These are phyloP conservation scores for Plasmodium knowlesi DNA, from an alignment of 169 alveolate species.

Conservation along the genomic window DNA sequence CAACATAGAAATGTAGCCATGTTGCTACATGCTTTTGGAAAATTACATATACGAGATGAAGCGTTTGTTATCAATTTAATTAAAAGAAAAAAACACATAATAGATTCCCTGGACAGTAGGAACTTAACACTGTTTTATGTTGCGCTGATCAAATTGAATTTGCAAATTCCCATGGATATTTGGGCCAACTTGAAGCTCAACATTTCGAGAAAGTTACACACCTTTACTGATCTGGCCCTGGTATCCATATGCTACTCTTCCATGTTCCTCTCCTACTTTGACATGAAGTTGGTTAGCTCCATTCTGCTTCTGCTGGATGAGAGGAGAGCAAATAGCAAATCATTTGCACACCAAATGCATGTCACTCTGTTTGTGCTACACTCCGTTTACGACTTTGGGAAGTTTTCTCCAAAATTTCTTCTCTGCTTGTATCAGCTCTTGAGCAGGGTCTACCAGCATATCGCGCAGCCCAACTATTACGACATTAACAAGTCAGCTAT, in stretches of 20 bases:
- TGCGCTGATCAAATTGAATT: conserved; percentile 29
- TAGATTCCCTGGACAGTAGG: conserved; percentile 17
- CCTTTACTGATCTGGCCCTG: conserved; percentile 58
- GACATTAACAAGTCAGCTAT: conserved; percentile 58
- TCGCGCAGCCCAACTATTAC: conserved; percentile 34
- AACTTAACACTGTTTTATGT: conserved; percentile 54
- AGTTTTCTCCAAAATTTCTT: conserved; percentile 28
- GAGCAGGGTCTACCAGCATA: conserved; percentile 14
- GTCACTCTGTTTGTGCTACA: conserved; percentile 57
- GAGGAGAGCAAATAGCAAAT: conserved; percentile 60
- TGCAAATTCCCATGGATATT: conserved; percentile 34
- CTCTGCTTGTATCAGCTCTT: conserved; percentile 20
- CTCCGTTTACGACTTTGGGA: conserved; percentile 19
- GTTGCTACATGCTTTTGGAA: conserved; percentile 60
- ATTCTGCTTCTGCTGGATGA: conserved; percentile 31
- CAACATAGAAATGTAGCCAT: conserved; percentile 46
- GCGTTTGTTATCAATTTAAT: conserved; percentile 18
- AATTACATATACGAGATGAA: conserved; percentile 54
- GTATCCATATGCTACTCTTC: conserved; percentile 54
- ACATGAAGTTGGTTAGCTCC: conserved; percentile 3
- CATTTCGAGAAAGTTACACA: conserved; percentile 1
- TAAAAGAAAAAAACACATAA: conserved; percentile 20
- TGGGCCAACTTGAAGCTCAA: conserved; percentile 12
- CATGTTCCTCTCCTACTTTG: conserved; percentile 24
- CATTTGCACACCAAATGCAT: conserved; percentile 63